phyloP scores from a whole-genome alignment of 805 yeast species.

The Henningerozyma blattae region DNA sequence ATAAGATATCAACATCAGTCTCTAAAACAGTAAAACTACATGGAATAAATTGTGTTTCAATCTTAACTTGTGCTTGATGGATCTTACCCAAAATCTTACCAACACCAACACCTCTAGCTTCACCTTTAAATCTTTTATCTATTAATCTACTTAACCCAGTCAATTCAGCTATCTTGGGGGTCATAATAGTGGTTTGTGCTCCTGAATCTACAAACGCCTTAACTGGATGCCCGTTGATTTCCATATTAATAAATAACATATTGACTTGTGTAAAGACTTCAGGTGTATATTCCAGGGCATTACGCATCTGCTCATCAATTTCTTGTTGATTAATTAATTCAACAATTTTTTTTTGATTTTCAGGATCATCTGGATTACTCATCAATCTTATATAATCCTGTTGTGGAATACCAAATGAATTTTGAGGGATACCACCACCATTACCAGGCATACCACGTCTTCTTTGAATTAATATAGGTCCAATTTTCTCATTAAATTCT shows the following conservation, averaged over 20 bases:
- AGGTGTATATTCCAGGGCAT: slow-evolving; percentile 81
- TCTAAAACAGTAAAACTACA: slow-evolving; percentile 67
- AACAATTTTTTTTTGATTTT: slow-evolving; percentile 48
- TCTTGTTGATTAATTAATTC: slow-evolving; percentile 60
- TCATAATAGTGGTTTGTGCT: slow-evolving; percentile 80
- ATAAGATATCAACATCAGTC: slow-evolving; percentile 46
- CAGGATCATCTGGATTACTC: slow-evolving; percentile 60
- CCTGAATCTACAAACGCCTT: slow-evolving; percentile 96
- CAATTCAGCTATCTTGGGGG: slow-evolving; percentile 61
- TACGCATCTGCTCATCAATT: slow-evolving; percentile 65
- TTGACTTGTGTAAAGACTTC: slow-evolving; percentile 75
- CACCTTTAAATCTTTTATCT: slow-evolving; percentile 70
- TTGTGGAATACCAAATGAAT: slow-evolving; percentile 27
- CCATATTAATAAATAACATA: slow-evolving; percentile 72
- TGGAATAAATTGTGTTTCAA: slow-evolving; percentile 54
- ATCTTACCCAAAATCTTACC: slow-evolving; percentile 70
- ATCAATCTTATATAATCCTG: slow-evolving; percentile 42
- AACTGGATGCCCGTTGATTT: slow-evolving; percentile 67
- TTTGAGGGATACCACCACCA: slow-evolving; percentile 2
- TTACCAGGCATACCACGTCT: slow-evolving; percentile 5
- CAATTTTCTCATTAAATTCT: slow-evolving; percentile 33
- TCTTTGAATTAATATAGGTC: slow-evolving; percentile 26
- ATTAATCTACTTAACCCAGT: slow-evolving; percentile 61
- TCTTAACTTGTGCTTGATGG: slow-evolving; percentile 76
- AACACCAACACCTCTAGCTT: slow-evolving; percentile 85